Evolutionary conservation across 176 grass and related monocot species (phyloP), one percentile per base, ranked within the genome.

Genomic region (Oryza glaberrima): DNA sequence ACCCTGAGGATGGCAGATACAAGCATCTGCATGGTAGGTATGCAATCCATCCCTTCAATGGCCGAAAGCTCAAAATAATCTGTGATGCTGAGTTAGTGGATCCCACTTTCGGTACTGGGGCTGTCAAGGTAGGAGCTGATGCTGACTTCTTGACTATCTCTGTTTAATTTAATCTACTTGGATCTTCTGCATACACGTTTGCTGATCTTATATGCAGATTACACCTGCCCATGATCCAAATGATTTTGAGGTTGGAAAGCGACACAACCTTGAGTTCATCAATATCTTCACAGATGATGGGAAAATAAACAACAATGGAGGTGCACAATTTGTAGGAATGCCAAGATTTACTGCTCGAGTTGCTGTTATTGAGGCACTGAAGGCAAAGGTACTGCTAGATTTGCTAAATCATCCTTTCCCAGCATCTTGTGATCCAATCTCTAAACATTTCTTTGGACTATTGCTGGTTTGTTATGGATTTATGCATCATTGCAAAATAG

Each of bases 181-280:
- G 17, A 61, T 61, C 56, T 61, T 61, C 56, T 61, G 56, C 56
- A 61, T 61, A 22, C 56, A 61, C 2, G 2, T 22, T 9, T 61
- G 56, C 56, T 61, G 1, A 7, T 61, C 56, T 22, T 61, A 4
- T 61, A 22, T 22, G 56, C 56, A 61, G 56, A 61, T 61, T 61
- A 61, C 56, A 61, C 56, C 56, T 9, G 56, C 56, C 19, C 56
- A 61, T 61, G 56, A 61, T 61, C 56, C 56, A 61, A 61, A 61
- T 61, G 56, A 61, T 61, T 61, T 61, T 61, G 56, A 61, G 56
- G 56, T 61, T 61, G 56, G 56, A n/a, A 61, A 61, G 56, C 56
- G 56, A 61, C 56, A 61, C 56, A 61, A 61, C 19, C 56, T 61
- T 61, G 56, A 61, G 56, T 61, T 61, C 56, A 61, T 61, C 17